phyloP scores from a whole-genome alignment of 805 yeast species.

The Yarrowia divulgata region DNA sequence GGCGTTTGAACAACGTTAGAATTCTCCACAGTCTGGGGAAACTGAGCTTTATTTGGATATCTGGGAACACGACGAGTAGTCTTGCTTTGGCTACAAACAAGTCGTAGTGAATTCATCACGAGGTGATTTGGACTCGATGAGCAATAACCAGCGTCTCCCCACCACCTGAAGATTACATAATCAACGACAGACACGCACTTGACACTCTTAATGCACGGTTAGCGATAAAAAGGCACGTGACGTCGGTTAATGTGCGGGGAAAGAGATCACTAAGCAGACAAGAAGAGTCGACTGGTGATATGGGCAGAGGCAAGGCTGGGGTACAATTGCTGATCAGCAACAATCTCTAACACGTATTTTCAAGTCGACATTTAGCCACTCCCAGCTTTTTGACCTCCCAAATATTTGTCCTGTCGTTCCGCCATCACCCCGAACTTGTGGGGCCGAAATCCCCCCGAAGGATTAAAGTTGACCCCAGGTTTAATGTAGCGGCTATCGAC shows the following conservation, averaged over 20 bases:
- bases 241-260: constrained; percentile 29
- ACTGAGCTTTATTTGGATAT: background rate
- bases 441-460: constrained; percentile 39
- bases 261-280: constrained; percentile 4
- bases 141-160: too few relatives aligned
- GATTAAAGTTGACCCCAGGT: constrained; percentile 39
- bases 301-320: too few relatives aligned
- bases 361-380: background rate
- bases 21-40: background rate
- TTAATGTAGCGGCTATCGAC: constrained; percentile 37
- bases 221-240: constrained; percentile 9
- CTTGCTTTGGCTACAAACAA: too few relatives aligned
- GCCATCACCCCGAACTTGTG: constrained; percentile 34
- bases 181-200: background rate
- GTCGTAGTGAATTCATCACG: too few relatives aligned
- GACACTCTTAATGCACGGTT: constrained; percentile 8
- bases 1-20: background rate
- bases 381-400: background rate
- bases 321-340: background rate
- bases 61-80: background rate
- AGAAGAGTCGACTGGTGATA: too few relatives aligned
- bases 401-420: background rate
- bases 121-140: too few relatives aligned
- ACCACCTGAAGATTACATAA: background rate
- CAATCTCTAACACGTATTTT: background rate